phyloP scores from a whole-genome alignment of 352 stramenopile species.

The Phytophthora agathidicida region DNA sequence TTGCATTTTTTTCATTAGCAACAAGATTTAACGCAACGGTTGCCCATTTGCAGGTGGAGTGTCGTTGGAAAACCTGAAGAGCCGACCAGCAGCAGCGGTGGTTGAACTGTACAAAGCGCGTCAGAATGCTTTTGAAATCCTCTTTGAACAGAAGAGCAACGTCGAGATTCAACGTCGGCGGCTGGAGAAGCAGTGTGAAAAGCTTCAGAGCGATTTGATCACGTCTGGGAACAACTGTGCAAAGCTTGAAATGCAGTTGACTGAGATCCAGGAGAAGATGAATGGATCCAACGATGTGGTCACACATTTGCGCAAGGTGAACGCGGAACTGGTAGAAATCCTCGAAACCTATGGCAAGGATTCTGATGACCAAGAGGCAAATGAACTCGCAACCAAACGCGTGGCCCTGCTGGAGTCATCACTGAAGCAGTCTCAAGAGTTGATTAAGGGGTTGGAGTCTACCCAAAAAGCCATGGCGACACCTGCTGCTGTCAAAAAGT shows the following conservation, averaged over 20 bases:
- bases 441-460: conserved; percentile 51
- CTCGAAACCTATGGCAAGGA: conserved; percentile 69
- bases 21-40: conserved; percentile 5
- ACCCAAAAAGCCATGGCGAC: conserved; percentile 44
- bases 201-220: conserved; percentile 55
- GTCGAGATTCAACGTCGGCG: conserved; percentile 52
- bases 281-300: conserved; percentile 45
- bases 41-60: conserved; percentile 36
- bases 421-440: conserved; percentile 52
- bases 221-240: conserved; percentile 49
- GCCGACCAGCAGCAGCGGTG: conserved; percentile 48
- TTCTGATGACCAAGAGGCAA: conserved; percentile 39
- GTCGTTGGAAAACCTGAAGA: conserved; percentile 48
- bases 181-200: conserved; percentile 57
- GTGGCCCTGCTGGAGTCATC: conserved; percentile 52
- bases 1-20: background rate
- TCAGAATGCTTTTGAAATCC: conserved; percentile 65
- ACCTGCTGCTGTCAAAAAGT: conserved; percentile 45
- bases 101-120: conserved; percentile 60
- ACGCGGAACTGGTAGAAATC: conserved; percentile 66
- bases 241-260: conserved; percentile 52
- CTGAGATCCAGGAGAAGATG: conserved; percentile 51
- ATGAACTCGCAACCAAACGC: conserved; percentile 33
- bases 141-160: conserved; percentile 63
- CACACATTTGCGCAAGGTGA: conserved; percentile 54